Conservation (phyloP, 305 asterid species). For the Fraxinus latifolia region DNA sequence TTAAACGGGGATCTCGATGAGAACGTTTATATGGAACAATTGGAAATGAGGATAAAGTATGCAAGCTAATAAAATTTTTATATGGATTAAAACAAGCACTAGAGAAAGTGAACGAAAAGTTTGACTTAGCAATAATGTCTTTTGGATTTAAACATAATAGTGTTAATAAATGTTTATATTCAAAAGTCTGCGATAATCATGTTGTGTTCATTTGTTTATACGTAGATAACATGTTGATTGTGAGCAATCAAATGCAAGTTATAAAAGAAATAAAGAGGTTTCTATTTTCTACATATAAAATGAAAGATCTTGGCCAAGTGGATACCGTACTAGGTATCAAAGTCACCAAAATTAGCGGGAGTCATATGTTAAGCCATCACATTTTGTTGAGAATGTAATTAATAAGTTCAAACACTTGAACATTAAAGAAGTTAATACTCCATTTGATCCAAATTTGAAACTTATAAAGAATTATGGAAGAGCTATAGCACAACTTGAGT, state of each 20-base stretch:
- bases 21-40: neutral
- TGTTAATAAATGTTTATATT: too few relatives aligned
- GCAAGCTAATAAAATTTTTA: neutral
- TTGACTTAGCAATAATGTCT: too few relatives aligned
- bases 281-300: too few relatives aligned
- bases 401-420: neutral
- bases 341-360: neutral
- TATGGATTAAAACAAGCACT: neutral
- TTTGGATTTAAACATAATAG: too few relatives aligned
- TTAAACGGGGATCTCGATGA: neutral
- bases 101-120: too few relatives aligned
- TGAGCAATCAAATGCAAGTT: too few relatives aligned
- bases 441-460: neutral
- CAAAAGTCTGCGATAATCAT: too few relatives aligned
- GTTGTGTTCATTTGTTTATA: too few relatives aligned
- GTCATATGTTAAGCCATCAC: neutral
- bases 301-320: neutral
- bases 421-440: neutral
- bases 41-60: neutral
- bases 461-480: neutral
- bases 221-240: too few relatives aligned
- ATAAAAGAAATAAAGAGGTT: too few relatives aligned
- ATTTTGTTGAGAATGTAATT: neutral
- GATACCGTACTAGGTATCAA: neutral
- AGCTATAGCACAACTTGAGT: neutral